These are phyloP conservation scores for Penicillium roqueforti DNA, from an alignment of 495 filamentous ascomycete genomes.

Conservation along the genomic window DNA sequence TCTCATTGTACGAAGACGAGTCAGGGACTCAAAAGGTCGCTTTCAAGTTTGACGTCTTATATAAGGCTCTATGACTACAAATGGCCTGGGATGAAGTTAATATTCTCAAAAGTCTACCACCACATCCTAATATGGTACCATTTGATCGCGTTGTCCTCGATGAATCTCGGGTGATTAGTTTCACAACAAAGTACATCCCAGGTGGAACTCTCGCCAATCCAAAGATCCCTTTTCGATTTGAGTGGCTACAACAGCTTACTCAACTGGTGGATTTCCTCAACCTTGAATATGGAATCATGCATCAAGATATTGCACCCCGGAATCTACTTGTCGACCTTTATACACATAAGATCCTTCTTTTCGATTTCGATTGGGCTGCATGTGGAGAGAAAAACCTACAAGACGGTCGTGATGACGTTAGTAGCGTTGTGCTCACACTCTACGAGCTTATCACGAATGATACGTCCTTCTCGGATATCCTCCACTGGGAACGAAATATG, in stretches of 20 bases:
- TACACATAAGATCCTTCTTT: conserved; percentile 33
- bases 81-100: conserved; percentile 37
- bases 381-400: conserved; percentile 16
- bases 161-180: conserved; percentile 35
- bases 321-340: conserved; percentile 35
- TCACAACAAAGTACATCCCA: conserved; percentile 35
- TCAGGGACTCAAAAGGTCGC: conserved; percentile 11
- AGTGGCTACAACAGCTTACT: conserved; percentile 37
- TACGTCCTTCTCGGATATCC: conserved; percentile 16
- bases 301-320: conserved; percentile 38
- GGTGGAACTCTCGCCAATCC: conserved; percentile 26
- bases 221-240: conserved; percentile 28
- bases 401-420: conserved; percentile 34
- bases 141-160: conserved; percentile 35
- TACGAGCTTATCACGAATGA: conserved; percentile 43
- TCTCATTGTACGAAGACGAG: conserved; percentile 10
- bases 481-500: conserved; percentile 18
- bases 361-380: conserved; percentile 37
- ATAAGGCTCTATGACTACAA: conserved; percentile 14
- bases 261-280: conserved; percentile 38
- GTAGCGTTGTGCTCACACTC: conserved; percentile 33
- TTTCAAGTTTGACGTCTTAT: conserved; percentile 23
- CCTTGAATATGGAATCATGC: conserved; percentile 34
- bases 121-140: conserved; percentile 33
- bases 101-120: conserved; percentile 28